These are phyloP conservation scores for Microthlaspi erraticum DNA, from an alignment of 345 rosid genomes.

Conservation along the genomic window DNA sequence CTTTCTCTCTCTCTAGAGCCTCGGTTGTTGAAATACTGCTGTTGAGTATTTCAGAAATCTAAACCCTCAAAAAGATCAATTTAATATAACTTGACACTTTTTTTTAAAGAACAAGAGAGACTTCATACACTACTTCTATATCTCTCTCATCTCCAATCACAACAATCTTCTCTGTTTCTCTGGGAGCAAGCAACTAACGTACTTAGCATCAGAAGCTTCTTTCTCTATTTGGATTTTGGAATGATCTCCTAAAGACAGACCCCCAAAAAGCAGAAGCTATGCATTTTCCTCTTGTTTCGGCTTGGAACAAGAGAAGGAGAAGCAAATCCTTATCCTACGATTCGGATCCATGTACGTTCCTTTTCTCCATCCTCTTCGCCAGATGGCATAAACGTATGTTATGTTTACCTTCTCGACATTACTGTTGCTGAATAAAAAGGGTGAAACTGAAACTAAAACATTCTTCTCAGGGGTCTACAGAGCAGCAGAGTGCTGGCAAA, in stretches of 20 bases:
- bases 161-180: conserved; percentile 40
- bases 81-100: neutral
- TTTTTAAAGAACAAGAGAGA: conserved; percentile 2
- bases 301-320: conserved; percentile 95
- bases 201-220: conserved; percentile 28
- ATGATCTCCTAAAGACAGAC: conserved; percentile 23
- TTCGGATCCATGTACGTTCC: conserved; percentile 79
- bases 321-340: conserved; percentile 88
- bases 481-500: conserved; percentile 72
- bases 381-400: conserved; percentile 42
- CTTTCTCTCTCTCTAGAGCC: conserved; percentile 27
- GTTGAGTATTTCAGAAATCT: conserved; percentile 57
- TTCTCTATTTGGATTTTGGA: conserved; percentile 16
- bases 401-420: neutral
- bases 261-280: conserved; percentile 39
- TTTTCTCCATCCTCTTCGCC: conserved; percentile 49
- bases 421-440: neutral
- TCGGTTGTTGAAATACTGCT: conserved; percentile 56
- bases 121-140: conserved; percentile 36
- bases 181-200: conserved; percentile 29
- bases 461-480: conserved; percentile 73
- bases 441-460: conserved; percentile 39
- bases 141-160: conserved; percentile 30
- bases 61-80: conserved; percentile 41
- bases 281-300: conserved; percentile 88